phyloP scores from a whole-genome alignment of 2,329 filamentous ascomycete species.

The Ilyonectria mors-panacis region DNA sequence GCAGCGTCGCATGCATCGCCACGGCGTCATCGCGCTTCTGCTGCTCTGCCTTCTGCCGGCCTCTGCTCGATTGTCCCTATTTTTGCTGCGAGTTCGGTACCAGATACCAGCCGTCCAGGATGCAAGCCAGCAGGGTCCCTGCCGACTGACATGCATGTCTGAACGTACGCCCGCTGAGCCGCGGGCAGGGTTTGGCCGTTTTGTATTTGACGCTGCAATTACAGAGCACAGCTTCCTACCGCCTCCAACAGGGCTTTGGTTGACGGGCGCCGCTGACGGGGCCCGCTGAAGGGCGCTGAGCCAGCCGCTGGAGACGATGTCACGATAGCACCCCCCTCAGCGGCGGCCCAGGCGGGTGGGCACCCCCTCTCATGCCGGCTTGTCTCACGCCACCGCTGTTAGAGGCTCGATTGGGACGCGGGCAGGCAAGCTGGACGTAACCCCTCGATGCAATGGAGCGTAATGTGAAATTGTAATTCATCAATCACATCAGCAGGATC shows the following conservation, averaged over 20 bases:
- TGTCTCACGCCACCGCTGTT: slow-evolving; percentile 31
- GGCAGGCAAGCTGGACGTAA: neutral
- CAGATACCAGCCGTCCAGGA: neutral
- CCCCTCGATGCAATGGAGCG: neutral
- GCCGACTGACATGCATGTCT: neutral
- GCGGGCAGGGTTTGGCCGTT: neutral
- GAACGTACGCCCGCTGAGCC: slow-evolving; percentile 12
- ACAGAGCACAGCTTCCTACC: neutral
- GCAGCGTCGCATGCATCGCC: slow-evolving; percentile 1
- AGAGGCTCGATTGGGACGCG: slow-evolving; percentile 25
- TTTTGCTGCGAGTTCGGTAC: neutral
- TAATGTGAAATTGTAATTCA: slow-evolving; percentile 4
- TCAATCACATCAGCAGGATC: slow-evolving; percentile 5
- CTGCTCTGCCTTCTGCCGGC: neutral
- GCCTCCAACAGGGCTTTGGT: slow-evolving; percentile 5
- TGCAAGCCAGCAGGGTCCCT: neutral
- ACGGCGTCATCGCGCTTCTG: slow-evolving; percentile 11
- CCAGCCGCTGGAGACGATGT: neutral
- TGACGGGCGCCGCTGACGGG: slow-evolving; percentile 12
- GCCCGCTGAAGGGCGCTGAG: slow-evolving; percentile 6
- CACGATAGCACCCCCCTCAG: slow-evolving; percentile 18
- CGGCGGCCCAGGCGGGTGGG: slow-evolving; percentile 6
- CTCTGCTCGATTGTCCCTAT: neutral
- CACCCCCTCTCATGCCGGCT: slow-evolving; percentile 4
- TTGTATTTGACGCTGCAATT: neutral